Evolutionary conservation across 257 asterid genomes (phyloP).

Genomic region (Nemophila menziesii): DNA sequence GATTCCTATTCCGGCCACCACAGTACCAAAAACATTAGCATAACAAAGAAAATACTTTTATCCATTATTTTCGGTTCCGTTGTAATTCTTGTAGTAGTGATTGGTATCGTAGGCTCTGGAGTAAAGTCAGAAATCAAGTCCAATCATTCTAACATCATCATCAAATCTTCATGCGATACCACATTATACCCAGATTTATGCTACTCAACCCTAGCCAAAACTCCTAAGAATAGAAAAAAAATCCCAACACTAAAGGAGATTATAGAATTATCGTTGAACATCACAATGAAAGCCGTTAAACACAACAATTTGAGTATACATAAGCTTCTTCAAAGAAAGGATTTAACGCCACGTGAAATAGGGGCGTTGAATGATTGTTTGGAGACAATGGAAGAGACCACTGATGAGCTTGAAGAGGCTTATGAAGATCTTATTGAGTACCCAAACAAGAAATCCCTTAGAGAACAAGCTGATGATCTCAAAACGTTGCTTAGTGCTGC

Average conservation of each 20-base stretch:
- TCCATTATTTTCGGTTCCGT: conserved; percentile 8
- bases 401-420: conserved; percentile 56
- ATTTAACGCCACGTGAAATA: conserved; percentile 40
- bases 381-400: conserved; percentile 43
- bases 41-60: conserved; percentile 6
- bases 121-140: not conserved
- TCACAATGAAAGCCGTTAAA: conserved; percentile 41
- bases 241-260: conserved; percentile 38
- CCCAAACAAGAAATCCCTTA: conserved; percentile 41
- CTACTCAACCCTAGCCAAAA: conserved; percentile 29
- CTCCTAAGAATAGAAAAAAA: conserved; percentile 10
- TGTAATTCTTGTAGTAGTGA: conserved; percentile 6
- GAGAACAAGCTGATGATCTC: conserved; percentile 58
- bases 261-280: conserved; percentile 36
- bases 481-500: conserved; percentile 62
- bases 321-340: conserved; percentile 19
- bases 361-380: conserved; percentile 59
- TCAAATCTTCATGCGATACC: conserved; percentile 49
- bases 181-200: conserved; percentile 60
- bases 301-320: conserved; percentile 39
- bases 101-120: conserved; percentile 10
- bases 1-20: conserved; percentile 6
- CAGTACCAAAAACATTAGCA: not conserved
- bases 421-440: conserved; percentile 33
- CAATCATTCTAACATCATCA: conserved; percentile 22